These are phyloP conservation scores for Aspergillus ochraceoroseus DNA, from an alignment of 2,329 filamentous ascomycete genomes.

Conservation along the genomic window DNA sequence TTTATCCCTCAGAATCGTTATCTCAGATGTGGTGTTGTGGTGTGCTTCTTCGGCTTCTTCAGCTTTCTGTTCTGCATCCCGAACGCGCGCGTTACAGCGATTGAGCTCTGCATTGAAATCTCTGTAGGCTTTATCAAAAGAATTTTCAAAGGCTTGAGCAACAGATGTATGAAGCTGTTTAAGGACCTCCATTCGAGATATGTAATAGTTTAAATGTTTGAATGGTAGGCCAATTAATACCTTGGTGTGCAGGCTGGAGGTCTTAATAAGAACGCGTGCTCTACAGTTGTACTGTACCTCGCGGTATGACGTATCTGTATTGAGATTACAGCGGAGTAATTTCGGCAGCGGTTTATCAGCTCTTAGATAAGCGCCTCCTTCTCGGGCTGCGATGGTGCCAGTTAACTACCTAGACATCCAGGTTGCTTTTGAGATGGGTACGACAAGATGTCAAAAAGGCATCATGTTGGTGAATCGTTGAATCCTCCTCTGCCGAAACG, in stretches of 20 bases:
- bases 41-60: slow-evolving; percentile 21
- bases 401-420: not conserved
- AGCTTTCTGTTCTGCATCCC: slow-evolving; percentile 23
- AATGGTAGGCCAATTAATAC: too few relatives aligned
- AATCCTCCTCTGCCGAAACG: slow-evolving; percentile 44
- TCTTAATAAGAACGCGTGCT: not conserved
- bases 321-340: slow-evolving; percentile 4
- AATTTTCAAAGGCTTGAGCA: slow-evolving; percentile 24
- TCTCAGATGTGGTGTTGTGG: slow-evolving; percentile 15
- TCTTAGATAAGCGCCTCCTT: slow-evolving; percentile 12
- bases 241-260: not conserved
- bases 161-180: slow-evolving; percentile 31
- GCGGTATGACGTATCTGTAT: slow-evolving; percentile 4
- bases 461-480: slow-evolving; percentile 17
- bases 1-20: slow-evolving; percentile 23
- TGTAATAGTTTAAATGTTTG: not conserved
- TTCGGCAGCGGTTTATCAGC: slow-evolving; percentile 2
- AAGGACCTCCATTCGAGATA: slow-evolving; percentile 30
- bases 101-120: slow-evolving; percentile 24
- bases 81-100: slow-evolving; percentile 20
- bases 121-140: slow-evolving; percentile 29
- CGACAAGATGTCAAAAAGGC: slow-evolving; percentile 35
- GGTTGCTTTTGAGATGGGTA: slow-evolving; percentile 3
- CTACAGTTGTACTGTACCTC: not conserved
- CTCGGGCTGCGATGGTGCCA: not conserved